A percentile compares a stretch with the other conserved stretches of the same genome.
Conservation (phyloP, 768 basidiomycete species). For the Coprinellus micaceus region DNA sequence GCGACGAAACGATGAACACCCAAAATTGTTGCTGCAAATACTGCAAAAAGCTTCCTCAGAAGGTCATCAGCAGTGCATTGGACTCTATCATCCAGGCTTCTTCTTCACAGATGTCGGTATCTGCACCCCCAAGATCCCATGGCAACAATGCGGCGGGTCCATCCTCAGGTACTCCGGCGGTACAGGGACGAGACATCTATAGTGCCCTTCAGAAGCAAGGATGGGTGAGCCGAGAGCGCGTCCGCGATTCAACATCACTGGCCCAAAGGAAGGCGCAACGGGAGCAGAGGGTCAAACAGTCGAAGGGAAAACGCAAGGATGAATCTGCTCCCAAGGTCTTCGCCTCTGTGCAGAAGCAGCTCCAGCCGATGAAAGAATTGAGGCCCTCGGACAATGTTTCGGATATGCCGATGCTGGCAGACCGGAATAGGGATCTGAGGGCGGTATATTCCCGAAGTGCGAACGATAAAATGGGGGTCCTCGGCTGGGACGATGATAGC, state of each 20-base stretch:
- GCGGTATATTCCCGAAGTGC: conserved; percentile 44
- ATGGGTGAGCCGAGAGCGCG: conserved; percentile 19
- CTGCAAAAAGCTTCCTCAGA: conserved; percentile 65
- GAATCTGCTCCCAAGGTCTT: conserved; percentile 20
- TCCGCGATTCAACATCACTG: conserved; percentile 11
- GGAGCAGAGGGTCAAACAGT: neutral
- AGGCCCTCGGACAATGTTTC: conserved; percentile 31
- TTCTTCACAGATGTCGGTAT: conserved; percentile 18
- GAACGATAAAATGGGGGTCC: conserved; percentile 26
- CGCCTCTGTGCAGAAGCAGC: conserved; percentile 39
- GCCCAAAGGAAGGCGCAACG: neutral
- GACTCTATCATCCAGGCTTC: conserved; percentile 13
- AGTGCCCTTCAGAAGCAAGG: conserved; percentile 18
- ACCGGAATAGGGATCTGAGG: conserved; percentile 63
- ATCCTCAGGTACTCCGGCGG: conserved; percentile 7
- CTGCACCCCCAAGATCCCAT: conserved; percentile 6
- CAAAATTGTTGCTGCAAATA: conserved; percentile 72
- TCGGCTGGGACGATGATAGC: neutral
- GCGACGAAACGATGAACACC: conserved; percentile 44
- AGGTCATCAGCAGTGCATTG: conserved; percentile 63
- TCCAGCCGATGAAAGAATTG: conserved; percentile 23
- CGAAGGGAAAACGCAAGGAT: conserved; percentile 2
- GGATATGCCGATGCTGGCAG: conserved; percentile 50
- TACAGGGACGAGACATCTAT: conserved; percentile 14
- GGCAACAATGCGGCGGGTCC: conserved; percentile 17